Evolutionary conservation across 2,329 filamentous ascomycete species (phyloP).

Genomic region (Epichloe bromicola): DNA sequence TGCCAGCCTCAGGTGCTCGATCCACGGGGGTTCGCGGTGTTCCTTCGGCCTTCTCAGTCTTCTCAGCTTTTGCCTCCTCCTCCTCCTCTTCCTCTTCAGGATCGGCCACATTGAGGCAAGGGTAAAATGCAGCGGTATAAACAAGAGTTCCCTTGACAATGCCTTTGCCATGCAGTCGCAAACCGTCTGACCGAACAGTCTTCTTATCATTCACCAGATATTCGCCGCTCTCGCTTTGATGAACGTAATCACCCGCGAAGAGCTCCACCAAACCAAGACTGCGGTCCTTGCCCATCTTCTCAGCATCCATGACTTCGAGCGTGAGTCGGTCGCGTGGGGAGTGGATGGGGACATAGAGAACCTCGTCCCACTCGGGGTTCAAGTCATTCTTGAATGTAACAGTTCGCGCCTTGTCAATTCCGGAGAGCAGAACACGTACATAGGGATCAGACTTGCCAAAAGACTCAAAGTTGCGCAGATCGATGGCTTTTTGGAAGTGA

Average conservation of each 20-base stretch:
- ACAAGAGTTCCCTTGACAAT: conserved; percentile 66
- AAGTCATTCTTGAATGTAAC: conserved; percentile 95
- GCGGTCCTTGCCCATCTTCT: conserved; percentile 83
- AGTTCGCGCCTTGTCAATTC: conserved; percentile 79
- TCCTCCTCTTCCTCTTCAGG: conserved; percentile 70
- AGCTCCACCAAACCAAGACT: conserved; percentile 74
- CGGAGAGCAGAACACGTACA: conserved; percentile 74
- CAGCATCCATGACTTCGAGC: conserved; percentile 93
- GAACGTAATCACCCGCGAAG: conserved; percentile 63
- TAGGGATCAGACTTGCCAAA: conserved; percentile 97
- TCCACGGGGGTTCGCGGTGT: conserved; percentile 7
- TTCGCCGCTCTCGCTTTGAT: conserved; percentile 65
- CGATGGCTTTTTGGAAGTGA: conserved; percentile 72
- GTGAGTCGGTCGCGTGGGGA: conserved; percentile 69
- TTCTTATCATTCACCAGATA: conserved; percentile 71
- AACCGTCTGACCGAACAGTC: conserved; percentile 47
- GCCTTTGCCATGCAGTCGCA: conserved; percentile 62
- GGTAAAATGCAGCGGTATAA: conserved; percentile 82
- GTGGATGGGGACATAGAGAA: conserved; percentile 87
- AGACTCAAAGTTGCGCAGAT: conserved; percentile 84
- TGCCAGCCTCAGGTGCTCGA: conserved; percentile 25
- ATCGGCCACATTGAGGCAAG: conserved; percentile 74
- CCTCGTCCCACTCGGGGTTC: conserved; percentile 89
- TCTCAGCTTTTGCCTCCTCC: conserved; percentile 24
- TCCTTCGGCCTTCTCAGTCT: conserved; percentile 2